Conservation (phyloP, 2,329 filamentous ascomycete genomes). For the Colletotrichum somersetense region DNA sequence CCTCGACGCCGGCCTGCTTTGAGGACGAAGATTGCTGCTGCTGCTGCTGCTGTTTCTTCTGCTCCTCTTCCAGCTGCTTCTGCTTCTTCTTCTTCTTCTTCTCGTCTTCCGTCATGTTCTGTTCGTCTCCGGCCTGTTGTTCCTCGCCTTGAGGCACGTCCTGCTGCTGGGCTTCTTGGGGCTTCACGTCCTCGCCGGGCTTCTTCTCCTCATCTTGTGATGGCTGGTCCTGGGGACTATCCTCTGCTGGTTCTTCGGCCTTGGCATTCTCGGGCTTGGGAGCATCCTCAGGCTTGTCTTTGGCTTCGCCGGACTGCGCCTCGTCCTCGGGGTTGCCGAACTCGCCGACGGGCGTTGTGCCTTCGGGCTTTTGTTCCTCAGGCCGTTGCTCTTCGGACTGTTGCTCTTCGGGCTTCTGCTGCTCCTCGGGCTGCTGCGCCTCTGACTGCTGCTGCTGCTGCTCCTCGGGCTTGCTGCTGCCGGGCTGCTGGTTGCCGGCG, state of each 20-base stretch:
- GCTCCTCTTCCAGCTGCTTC: conserved; percentile 24
- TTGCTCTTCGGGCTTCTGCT: conserved; percentile 1
- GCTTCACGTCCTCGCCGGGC: conserved; percentile 20
- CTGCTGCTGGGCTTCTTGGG: not conserved
- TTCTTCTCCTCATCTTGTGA: conserved; percentile 22
- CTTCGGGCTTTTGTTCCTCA: conserved; percentile 36
- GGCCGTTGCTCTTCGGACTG: conserved; percentile 8
- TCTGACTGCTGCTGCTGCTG: conserved; percentile 19
- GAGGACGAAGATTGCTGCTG: conserved; percentile 11
- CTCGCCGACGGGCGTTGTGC: conserved; percentile 35
- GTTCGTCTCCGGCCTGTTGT: not conserved
- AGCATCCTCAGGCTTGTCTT: conserved; percentile 25
- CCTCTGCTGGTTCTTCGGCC: conserved; percentile 3
- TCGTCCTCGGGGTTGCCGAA: conserved; percentile 27
- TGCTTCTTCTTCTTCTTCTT: conserved; percentile 38
- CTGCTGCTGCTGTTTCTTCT: conserved; percentile 21
- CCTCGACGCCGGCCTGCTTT: conserved; percentile 43
- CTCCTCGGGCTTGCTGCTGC: conserved; percentile 34
- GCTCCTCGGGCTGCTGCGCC: conserved; percentile 9
- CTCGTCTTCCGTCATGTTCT: conserved; percentile 20
- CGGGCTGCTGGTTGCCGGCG: conserved; percentile 17
- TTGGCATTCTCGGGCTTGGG: conserved; percentile 3
- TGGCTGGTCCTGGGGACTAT: conserved; percentile 10
- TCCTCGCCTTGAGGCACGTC: not conserved
- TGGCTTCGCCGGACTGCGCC: not conserved